These are phyloP conservation scores for Rutstroemia sp. DNA, from an alignment of 2,329 filamentous ascomycete genomes.

Conservation along the genomic window DNA sequence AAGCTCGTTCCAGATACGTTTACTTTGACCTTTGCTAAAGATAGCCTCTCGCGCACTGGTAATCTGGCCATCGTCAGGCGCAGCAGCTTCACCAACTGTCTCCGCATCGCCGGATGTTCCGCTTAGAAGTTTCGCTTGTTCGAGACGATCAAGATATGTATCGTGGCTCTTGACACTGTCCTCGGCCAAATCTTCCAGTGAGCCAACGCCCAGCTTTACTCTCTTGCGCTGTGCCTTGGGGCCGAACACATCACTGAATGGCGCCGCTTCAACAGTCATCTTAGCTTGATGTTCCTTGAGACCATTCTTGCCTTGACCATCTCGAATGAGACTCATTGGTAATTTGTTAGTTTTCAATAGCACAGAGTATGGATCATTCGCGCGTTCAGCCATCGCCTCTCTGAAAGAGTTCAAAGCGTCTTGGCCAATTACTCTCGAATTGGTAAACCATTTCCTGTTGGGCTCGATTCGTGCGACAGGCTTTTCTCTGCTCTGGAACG, in stretches of 20 bases:
- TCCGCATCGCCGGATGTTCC: constrained; percentile 55
- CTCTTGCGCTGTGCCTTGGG: constrained; percentile 89
- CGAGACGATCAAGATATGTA: constrained; percentile 70
- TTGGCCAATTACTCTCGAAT: constrained; percentile 83
- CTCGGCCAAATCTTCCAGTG: constrained; percentile 73
- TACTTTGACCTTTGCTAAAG: constrained; percentile 90
- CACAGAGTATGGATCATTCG: constrained; percentile 84
- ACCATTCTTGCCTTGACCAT: constrained; percentile 70
- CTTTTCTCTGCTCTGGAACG: constrained; percentile 74
- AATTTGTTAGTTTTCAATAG: constrained; percentile 97
- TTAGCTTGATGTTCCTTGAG: constrained; percentile 90
- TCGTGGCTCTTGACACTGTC: constrained; percentile 76
- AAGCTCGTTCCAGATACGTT: constrained; percentile 94
- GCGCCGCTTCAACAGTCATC: constrained; percentile 81
- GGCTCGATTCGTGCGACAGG: constrained; percentile 87
- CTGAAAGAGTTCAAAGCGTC: constrained; percentile 82
- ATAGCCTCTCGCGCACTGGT: constrained; percentile 72
- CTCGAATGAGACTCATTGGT: constrained; percentile 87
- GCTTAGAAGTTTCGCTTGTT: constrained; percentile 70
- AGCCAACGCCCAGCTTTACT: constrained; percentile 79
- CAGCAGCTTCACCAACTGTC: constrained; percentile 34
- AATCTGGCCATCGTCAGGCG: constrained; percentile 38
- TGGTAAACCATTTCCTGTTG: constrained; percentile 96
- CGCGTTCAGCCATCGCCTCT: constrained; percentile 84
- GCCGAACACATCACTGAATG: constrained; percentile 85